Evolutionary conservation across 163 green algal genomes (phyloP), one percentile per base, ranked within the genome.

Genomic region (Trebouxia gelatinosa): DNA sequence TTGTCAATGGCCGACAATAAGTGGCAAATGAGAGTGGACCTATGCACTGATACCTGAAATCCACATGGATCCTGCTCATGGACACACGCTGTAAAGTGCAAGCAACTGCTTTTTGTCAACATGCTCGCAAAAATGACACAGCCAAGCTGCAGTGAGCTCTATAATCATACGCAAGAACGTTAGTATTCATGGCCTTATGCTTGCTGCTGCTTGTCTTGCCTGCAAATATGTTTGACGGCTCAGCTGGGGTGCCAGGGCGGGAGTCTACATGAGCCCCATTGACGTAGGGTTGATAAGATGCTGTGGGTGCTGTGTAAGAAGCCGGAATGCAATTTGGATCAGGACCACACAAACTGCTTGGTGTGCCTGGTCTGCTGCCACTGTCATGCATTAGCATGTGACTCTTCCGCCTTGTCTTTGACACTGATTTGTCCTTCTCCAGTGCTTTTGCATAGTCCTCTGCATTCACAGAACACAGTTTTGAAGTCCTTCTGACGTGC

Each of bases 401-500:
- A 16, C 67, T 58, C 39, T 59, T 75, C 39, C 67, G 67, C 6
- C 28, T 28, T 9, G 40, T 39, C 28, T 59, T 59, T 26, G n/a
- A 0, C 6, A 40, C 48, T 32, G 32, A 32, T 35, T 85, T 74
- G 80, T 94, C 90, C 28, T 82, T 77, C 66, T 93, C 81, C 43
- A 94, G 78, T 0, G 90, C 90, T 48, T 84, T 78, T 1, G 61
- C 83, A 81, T 93, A 94, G 76, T 94, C 90, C 62, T 92, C 89
- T 93, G 83, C 72, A 78, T 13, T 75, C 74, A 5, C n/a, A 37
- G n/a, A n/a, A n/a, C n/a, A n/a, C n/a, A n/a, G n/a, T n/a, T n/a
- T n/a, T n/a, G n/a, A n/a, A n/a, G n/a, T n/a, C n/a, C n/a, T n/a
- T n/a, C n/a, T n/a, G n/a, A n/a, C n/a, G n/a, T n/a, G n/a, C n/a